These are phyloP conservation scores for Creolimax fragrantissima DNA, from an alignment of 78 protist genomes.

Conservation along the genomic window DNA sequence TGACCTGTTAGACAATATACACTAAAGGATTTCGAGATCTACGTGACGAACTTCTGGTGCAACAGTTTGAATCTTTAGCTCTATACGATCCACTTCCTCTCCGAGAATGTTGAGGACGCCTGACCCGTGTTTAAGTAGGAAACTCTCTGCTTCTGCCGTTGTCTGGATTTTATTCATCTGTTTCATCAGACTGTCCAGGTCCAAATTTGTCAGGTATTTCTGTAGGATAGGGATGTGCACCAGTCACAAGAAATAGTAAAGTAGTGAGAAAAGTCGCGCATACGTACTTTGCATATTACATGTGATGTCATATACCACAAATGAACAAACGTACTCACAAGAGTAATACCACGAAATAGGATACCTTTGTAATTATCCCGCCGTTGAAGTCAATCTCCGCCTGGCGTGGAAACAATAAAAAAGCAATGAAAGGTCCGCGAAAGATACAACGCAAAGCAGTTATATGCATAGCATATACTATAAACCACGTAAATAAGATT, in stretches of 20 bases:
- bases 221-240: neutral
- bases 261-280: neutral
- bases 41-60: conserved; percentile 34
- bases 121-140: neutral
- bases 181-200: neutral
- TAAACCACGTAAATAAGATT: too few species aligned
- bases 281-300: neutral
- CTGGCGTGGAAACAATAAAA: too few species aligned
- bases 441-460: too few species aligned
- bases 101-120: conserved; percentile 16
- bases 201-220: neutral
- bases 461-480: too few species aligned
- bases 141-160: neutral
- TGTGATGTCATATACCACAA: too few species aligned
- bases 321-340: too few species aligned
- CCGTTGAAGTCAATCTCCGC: conserved; percentile 40
- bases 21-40: conserved; percentile 22
- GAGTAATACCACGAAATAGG: too few species aligned
- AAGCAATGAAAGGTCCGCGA: too few species aligned
- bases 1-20: too few species aligned
- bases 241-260: too few species aligned
- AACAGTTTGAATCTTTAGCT: neutral
- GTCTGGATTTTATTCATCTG: neutral
- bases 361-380: neutral
- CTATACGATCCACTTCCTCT: conserved; percentile 45